Conservation (phyloP, 139 green algal species). For the Chlamydomonas sphaeroides region DNA sequence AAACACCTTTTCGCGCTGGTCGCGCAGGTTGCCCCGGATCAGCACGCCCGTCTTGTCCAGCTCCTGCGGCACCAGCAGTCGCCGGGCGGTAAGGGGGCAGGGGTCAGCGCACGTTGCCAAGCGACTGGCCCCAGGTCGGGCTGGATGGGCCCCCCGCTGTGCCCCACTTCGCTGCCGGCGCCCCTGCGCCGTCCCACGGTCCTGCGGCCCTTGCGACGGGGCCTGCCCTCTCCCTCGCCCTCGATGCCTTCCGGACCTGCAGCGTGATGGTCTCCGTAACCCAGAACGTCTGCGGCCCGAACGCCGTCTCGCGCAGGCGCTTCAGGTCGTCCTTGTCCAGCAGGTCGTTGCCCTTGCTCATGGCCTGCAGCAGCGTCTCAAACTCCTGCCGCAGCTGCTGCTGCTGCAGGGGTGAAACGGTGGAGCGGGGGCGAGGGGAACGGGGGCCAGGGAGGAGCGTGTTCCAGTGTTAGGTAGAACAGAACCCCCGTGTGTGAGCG, state of each 20-base stretch:
- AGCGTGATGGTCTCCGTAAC: constrained; percentile 78
- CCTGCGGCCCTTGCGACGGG: not conserved
- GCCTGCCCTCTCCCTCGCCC: constrained; percentile 36
- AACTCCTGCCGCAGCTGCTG: constrained; percentile 73
- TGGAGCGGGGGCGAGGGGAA: not conserved
- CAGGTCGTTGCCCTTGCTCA: constrained; percentile 30
- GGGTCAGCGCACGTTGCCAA: no score
- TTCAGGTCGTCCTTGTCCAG: constrained; percentile 67
- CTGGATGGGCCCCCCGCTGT: no score
- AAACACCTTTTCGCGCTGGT: constrained; percentile 60
- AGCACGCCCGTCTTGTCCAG: constrained; percentile 61
- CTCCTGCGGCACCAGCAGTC: no score
- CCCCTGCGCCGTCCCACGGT: no score
- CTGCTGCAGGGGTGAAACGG: constrained; percentile 15
- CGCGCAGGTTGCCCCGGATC: constrained; percentile 88
- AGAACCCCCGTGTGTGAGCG: no score
- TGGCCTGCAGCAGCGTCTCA: constrained; percentile 63
- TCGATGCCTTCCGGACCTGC: no score
- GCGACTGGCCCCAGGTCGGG: no score
- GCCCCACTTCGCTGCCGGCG: no score
- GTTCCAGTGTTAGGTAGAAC: no score
- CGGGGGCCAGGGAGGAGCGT: no score
- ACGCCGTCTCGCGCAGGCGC: constrained; percentile 76
- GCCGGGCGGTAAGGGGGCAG: no score
- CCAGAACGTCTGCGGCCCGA: constrained; percentile 84